phyloP scores from a whole-genome alignment of 768 basidiomycete species.

The Termitomyces sp. region DNA sequence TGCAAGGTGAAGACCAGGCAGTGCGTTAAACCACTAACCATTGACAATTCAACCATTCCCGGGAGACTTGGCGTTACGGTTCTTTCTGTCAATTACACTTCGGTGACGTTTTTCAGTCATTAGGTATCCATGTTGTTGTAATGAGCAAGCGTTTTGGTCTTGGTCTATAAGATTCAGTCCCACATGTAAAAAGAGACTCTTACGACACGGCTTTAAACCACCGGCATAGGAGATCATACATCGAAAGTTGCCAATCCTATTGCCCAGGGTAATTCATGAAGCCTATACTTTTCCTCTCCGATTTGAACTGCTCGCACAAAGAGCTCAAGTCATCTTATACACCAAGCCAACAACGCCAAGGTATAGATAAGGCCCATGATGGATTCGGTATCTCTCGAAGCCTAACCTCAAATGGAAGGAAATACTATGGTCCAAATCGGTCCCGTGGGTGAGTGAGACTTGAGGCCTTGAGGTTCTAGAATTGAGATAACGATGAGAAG shows the following conservation, averaged over 20 bases:
- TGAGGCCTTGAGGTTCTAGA: not conserved
- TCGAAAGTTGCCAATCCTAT: not conserved
- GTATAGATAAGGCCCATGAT: not conserved
- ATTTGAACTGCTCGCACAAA: not conserved
- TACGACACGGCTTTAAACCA: not conserved
- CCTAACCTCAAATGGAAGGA: not conserved
- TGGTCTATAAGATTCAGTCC: not conserved
- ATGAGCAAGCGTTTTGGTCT: not conserved
- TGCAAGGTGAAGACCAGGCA: not conserved
- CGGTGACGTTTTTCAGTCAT: not conserved
- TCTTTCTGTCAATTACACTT: not conserved
- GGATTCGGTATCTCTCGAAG: not conserved
- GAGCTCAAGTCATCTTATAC: not conserved
- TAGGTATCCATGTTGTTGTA: not conserved
- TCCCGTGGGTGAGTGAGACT: too few relatives aligned
- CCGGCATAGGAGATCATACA: not conserved
- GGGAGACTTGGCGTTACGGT: not conserved
- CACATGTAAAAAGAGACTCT: not conserved
- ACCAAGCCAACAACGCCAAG: not conserved
- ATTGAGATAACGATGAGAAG: not conserved
- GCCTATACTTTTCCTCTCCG: not conserved
- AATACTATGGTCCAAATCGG: too few relatives aligned
- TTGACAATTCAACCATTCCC: too few relatives aligned
- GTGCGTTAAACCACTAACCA: not conserved
- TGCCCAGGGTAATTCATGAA: not conserved